Percentiles rank a stretch among this genome's conserved stretches.
Conservation (phyloP, 2,329 filamentous ascomycete species). For the Pseudogymnoascus sp. region DNA sequence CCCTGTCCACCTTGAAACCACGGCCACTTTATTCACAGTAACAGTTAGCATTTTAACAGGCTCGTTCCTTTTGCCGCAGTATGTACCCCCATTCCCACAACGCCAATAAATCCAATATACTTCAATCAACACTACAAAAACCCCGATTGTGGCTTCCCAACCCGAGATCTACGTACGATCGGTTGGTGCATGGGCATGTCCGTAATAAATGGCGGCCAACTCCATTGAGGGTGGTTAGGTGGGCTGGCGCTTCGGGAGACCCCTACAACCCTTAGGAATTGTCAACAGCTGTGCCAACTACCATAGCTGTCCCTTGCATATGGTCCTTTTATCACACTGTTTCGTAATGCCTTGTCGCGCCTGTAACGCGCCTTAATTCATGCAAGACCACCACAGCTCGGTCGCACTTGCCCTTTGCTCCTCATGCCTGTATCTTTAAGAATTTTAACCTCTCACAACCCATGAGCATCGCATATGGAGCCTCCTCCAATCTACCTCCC, state of each 20-base stretch:
- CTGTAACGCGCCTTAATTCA: slow-evolving; percentile 1
- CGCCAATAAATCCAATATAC: not conserved
- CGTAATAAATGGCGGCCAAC: not conserved
- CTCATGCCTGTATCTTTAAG: not conserved
- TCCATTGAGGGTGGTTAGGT: not conserved
- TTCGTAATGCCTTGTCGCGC: not conserved
- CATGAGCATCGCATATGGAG: slow-evolving; percentile 1
- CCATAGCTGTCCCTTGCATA: not conserved
- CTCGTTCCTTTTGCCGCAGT: not conserved
- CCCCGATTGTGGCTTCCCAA: not conserved
- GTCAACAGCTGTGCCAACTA: not conserved
- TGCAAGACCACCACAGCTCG: not conserved
- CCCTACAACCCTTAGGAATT: too few species aligned
- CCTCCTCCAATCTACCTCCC: slow-evolving; percentile 5
- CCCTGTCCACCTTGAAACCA: slow-evolving; percentile 7
- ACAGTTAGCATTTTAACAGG: not conserved
- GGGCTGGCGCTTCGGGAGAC: not conserved
- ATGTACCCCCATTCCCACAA: not conserved
- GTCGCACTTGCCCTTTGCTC: not conserved
- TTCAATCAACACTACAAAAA: not conserved
- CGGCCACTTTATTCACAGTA: not conserved
- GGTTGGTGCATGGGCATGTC: not conserved
- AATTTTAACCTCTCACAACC: slow-evolving; percentile 1
- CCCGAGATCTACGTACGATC: not conserved
- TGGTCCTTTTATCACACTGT: not conserved